Percentiles rank a stretch among this genome's conserved stretches.
Conservation (phyloP, 371 early-diverging fungal genomes). For the Blakeslea trispora region DNA sequence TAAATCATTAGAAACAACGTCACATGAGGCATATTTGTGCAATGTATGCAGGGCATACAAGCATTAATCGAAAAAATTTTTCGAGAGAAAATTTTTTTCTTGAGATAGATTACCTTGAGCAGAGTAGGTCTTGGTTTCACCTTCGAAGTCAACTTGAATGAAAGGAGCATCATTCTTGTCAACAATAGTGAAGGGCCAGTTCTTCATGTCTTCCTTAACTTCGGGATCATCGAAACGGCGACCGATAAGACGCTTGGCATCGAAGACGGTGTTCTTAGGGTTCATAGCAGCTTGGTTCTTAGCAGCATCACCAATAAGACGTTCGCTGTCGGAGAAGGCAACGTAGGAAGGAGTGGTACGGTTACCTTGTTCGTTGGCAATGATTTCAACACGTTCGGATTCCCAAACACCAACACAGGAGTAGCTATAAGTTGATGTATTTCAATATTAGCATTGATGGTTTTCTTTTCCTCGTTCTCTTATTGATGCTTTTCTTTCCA, state of each 20-base stretch:
- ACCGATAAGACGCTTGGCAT: conserved; percentile 96
- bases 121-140: conserved; percentile 78
- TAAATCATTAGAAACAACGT: neutral
- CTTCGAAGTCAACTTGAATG: conserved; percentile 77
- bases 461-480: neutral
- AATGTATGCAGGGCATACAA: neutral
- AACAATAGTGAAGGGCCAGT: conserved; percentile 83
- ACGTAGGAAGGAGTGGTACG: conserved; percentile 91
- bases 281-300: conserved; percentile 84
- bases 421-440: conserved; percentile 58
- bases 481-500: neutral
- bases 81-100: neutral
- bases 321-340: conserved; percentile 80
- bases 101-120: conserved; percentile 59
- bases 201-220: conserved; percentile 87
- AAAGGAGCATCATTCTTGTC: conserved; percentile 71
- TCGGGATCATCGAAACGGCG: conserved; percentile 86
- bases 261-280: conserved; percentile 88
- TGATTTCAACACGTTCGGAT: conserved; percentile 70
- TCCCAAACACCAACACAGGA: conserved; percentile 71
- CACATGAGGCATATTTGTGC: neutral
- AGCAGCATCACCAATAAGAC: conserved; percentile 87
- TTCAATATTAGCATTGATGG: neutral
- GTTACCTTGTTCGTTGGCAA: conserved; percentile 90
- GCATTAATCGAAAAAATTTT: neutral